phyloP scores from a whole-genome alignment of 371 early-diverging fungal species.

The Syncephalis plumigaleata region DNA sequence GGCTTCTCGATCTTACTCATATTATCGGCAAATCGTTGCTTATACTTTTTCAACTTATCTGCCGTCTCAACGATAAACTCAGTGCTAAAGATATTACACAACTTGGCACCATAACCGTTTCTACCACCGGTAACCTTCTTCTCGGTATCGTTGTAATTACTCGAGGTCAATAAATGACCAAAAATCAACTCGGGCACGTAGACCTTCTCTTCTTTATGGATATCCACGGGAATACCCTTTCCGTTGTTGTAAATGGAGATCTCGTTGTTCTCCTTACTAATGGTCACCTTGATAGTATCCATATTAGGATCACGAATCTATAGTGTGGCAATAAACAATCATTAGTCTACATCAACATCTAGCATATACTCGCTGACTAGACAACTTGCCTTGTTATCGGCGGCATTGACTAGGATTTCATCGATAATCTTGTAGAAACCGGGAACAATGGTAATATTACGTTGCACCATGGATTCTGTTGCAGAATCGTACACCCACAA shows the following conservation, averaged over 20 bases:
- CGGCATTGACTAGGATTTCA: constrained; percentile 98
- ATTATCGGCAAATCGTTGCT: constrained; percentile 76
- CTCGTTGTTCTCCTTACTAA: constrained; percentile 59
- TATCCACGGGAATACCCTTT: constrained; percentile 92
- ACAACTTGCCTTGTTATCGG: constrained; percentile 71
- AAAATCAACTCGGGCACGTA: constrained; percentile 99
- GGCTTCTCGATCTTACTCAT: constrained; percentile 70
- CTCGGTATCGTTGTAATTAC: constrained; percentile 97
- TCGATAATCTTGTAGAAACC: constrained; percentile 99
- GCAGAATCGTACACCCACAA: constrained; percentile 79
- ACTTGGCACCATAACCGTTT: constrained; percentile 99
- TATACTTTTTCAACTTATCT: constrained; percentile 61
- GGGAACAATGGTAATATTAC: constrained; percentile 75
- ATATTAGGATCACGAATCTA: constrained; percentile 87
- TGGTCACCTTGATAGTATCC: constrained; percentile 84
- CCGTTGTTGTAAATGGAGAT: constrained; percentile 97
- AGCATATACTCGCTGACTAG: background rate
- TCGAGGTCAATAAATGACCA: constrained; percentile 96
- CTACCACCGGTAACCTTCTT: constrained; percentile 98
- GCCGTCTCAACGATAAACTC: constrained; percentile 97
- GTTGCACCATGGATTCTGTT: constrained; percentile 39
- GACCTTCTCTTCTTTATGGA: constrained; percentile 86
- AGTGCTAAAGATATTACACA: constrained; percentile 97
- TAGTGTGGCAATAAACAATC: background rate
- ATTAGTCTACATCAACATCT: background rate